phyloP scores from a whole-genome alignment of 768 basidiomycete species.

The Rubroboletus satanas region DNA sequence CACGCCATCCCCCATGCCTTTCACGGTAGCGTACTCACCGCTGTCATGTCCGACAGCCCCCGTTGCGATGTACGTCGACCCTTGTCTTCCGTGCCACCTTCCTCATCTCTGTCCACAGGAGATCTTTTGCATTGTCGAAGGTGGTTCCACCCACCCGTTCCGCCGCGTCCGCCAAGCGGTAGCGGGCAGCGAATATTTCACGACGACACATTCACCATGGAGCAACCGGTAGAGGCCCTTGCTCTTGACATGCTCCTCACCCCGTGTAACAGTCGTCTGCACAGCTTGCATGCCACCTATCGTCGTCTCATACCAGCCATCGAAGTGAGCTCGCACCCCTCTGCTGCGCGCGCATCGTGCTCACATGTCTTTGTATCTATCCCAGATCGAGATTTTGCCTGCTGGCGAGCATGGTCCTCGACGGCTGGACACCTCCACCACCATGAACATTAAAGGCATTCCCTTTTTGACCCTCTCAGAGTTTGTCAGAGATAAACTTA shows the following conservation, averaged over 20 bases:
- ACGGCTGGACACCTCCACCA: constrained; percentile 61
- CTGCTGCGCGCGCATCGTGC: constrained; percentile 2
- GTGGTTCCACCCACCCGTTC: constrained; percentile 69
- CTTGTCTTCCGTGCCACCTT: neutral
- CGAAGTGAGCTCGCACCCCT: constrained; percentile 45
- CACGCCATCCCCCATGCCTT: constrained; percentile 74
- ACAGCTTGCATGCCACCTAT: constrained; percentile 72
- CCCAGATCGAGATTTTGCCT: constrained; percentile 76
- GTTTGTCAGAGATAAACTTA: constrained; percentile 82
- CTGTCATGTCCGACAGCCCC: constrained; percentile 61
- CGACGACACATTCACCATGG: constrained; percentile 76
- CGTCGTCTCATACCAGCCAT: constrained; percentile 72
- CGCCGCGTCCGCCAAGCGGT: constrained; percentile 76
- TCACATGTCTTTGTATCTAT: constrained; percentile 6
- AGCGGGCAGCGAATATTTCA: constrained; percentile 58
- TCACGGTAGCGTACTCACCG: constrained; percentile 69
- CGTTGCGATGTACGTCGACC: constrained; percentile 56
- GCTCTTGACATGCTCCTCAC: neutral
- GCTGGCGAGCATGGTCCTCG: constrained; percentile 82
- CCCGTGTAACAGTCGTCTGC: constrained; percentile 11
- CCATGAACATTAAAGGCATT: constrained; percentile 63
- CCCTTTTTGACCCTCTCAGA: constrained; percentile 85
- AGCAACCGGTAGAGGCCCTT: constrained; percentile 60
- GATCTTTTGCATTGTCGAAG: constrained; percentile 81
- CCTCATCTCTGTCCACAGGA: constrained; percentile 48